Base-by-base conservation (phyloP, 225 moss, liverwort and hornwort genomes). In the Thuidium tamariscinum region DNA sequence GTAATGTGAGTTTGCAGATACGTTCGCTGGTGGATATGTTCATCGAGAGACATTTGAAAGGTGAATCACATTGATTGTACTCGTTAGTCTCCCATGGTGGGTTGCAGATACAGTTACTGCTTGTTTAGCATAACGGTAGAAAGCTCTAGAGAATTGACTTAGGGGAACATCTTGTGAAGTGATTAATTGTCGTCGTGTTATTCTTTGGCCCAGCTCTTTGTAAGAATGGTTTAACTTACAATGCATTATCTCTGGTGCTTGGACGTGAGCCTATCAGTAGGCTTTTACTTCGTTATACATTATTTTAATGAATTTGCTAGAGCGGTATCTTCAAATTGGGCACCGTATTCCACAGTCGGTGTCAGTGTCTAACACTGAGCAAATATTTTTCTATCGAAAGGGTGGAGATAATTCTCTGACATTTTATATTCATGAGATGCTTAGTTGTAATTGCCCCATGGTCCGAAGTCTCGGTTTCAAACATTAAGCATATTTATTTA, bases 21-120 rank as follows among this genome's bases (percentile, higher is more conserved):
- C 91, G 94, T 65, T 91, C 92, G 67, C 88, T 94, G 73, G 93
- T 94, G 81, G 94, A 94, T 82, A 92, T 93, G 90, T 93, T 91
- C 80, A 89, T 94, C 46, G 94, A 94, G 92, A 92, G 83, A 61
- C 88, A 94, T 84, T 84, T 94, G 90, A 93, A 92, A 88, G 94
- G 92, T 79, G 88, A 92, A 86, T 91, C 92, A 72, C 92, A 92
- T 87, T 91, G 86, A 93, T 90, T 85, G 89, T 84, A 86, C 82
- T 87, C 51, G 49, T 93, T 85, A 51, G 60, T 87, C 88, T 89
- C 86, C 84, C 91, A 81, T 80, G 52, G 79, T 88, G 88, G 78
- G 77, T 87, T 89, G 92, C 94, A 89, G 91, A 83, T 91, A 83
- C 80, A 84, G 73, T 89, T 69, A 65, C 76, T 89, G 82, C 64